Base-by-base conservation (phyloP, 2,329 filamentous ascomycete genomes). In the Madurella fahalii region DNA sequence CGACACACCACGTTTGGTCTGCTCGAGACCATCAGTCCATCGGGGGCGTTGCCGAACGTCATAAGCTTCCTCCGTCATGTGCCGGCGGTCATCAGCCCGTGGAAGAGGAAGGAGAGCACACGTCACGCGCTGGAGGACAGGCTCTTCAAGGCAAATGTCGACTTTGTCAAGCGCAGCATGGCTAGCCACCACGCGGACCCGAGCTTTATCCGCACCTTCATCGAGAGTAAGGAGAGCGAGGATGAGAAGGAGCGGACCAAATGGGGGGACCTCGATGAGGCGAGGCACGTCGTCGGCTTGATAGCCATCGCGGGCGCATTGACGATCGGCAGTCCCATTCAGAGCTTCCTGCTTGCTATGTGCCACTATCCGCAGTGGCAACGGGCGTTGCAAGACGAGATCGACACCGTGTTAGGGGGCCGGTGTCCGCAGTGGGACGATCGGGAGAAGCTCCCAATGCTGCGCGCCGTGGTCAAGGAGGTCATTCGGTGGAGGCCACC, bases 401-500 rank as follows among this genome's bases (percentile, higher is more conserved):
- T 81, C 12, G 78, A 81, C 52, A 56, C 53, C 0, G 70, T 74
- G 3, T 73, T 74, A 25, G 71, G 66, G 4, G 71, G 72, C 1
- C 66, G 68, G 18, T 73, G 77, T 50, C 78, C 78, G 0, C 68
- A 70, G 50, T 77, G 77, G 69, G 69, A 71, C 32, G 75, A 81
- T 52, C 67, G 74, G 37, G 72, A 75, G 41, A 70, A 69, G 25
- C 56, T 80, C 42, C 77, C 77, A 4, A 59, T 75, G 54, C 65
- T 79, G 40, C 68, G 77, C 20, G 77, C 77, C 1, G 71, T 76
- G 9, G 73, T 80, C 39, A 78, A 79, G 63, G 78, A 83, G 64
- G 71, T 73, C 0, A 69, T 81, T 17, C 71, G 80, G n/a, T 82
- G 77, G 77, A 70, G 78, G 49, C 77, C 77, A 30, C 76, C 78